These are phyloP conservation scores for Aciculoconidium aculeatum DNA, from an alignment of 805 yeast species.

Conservation along the genomic window DNA sequence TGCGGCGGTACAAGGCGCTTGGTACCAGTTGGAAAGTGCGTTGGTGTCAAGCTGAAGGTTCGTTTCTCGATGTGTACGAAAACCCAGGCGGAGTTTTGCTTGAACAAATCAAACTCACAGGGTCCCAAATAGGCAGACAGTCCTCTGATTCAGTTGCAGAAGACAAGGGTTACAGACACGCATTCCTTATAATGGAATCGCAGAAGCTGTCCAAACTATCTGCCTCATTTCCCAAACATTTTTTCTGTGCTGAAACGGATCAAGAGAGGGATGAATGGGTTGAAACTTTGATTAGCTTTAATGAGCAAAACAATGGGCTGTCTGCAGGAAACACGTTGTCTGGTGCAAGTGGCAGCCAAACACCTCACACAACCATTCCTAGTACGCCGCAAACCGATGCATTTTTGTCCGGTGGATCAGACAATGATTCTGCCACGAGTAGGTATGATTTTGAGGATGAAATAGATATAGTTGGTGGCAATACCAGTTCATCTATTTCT, in stretches of 20 bases:
- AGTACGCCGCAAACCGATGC: too few species aligned
- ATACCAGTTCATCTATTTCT: too few species aligned
- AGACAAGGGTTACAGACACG: slow-evolving; percentile 51
- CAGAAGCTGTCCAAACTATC: slow-evolving; percentile 29
- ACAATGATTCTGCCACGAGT: too few species aligned
- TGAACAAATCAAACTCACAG: slow-evolving; percentile 46
- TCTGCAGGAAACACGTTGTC: slow-evolving; percentile 1
- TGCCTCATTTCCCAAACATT: slow-evolving; percentile 44
- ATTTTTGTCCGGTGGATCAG: slow-evolving; percentile 1
- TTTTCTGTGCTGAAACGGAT: slow-evolving; percentile 74
- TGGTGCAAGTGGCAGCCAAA: too few species aligned
- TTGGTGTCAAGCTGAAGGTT: slow-evolving; percentile 63
- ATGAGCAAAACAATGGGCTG: slow-evolving; percentile 13
- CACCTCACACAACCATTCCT: too few species aligned
- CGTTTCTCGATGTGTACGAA: slow-evolving; percentile 52
- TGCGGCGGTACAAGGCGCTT: slow-evolving; percentile 60
- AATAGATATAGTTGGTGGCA: too few species aligned
- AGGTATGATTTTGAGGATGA: slow-evolving; percentile 12
- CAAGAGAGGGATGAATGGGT: slow-evolving; percentile 75
- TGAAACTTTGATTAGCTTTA: slow-evolving; percentile 32
- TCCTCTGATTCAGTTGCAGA: slow-evolving; percentile 36
- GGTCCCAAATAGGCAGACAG: slow-evolving; percentile 54
- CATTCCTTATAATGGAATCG: slow-evolving; percentile 49
- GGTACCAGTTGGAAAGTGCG: slow-evolving; percentile 63
- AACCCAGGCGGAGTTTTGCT: slow-evolving; percentile 46